Base-by-base conservation (phyloP, 495 filamentous ascomycete species). In the Penicillium verhagenii region DNA sequence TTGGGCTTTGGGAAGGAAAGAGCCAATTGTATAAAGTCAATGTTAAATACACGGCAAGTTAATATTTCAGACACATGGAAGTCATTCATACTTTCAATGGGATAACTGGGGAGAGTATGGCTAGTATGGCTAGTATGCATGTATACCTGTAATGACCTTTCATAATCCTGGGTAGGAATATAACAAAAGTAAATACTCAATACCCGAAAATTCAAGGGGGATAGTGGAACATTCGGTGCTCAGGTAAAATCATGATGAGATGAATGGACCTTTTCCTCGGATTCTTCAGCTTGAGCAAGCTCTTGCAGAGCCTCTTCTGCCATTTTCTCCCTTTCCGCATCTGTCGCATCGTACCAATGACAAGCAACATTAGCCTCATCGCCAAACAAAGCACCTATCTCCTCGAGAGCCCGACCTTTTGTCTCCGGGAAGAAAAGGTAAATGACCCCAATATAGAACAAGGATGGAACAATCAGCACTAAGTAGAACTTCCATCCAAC, bases 401-500 rank as follows among this genome's bases (percentile, higher is more conserved):
- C 29, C 11, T 49, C 29, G 6, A 49, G 16, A 6, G 29, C 20
- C 8, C 19, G 26, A 9, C 28, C 47, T 29, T 49, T 49, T 6
- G 47, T 49, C 24, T 37, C 47, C 0, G 16, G 47, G 21, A 49
- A 35, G 25, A 35, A 21, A 26, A 49, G 16, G n/a, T 49, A 49
- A 2, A 37, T 33, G 7, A 14, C 20, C 7, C 10, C 25, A 24
- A 49, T 49, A 28, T 49, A 49, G 28, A 49, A 33, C 4, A 49
- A 24, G 28, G 20, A 25, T 6, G 28, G 47, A 24, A 14, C 48
- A 50, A 79, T 75, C 0, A 74, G 45, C 6, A 76, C 64, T 1
- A 74, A 52, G 47, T 71, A 76, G 50, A 70, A 74, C 58, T 62
- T 72, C 66, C 67, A 75, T 9, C 52, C 56, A 50, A 74, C 67